Base-by-base conservation (phyloP, 1,284 basidiomycete genomes). In the Fomitopsis betulina region DNA sequence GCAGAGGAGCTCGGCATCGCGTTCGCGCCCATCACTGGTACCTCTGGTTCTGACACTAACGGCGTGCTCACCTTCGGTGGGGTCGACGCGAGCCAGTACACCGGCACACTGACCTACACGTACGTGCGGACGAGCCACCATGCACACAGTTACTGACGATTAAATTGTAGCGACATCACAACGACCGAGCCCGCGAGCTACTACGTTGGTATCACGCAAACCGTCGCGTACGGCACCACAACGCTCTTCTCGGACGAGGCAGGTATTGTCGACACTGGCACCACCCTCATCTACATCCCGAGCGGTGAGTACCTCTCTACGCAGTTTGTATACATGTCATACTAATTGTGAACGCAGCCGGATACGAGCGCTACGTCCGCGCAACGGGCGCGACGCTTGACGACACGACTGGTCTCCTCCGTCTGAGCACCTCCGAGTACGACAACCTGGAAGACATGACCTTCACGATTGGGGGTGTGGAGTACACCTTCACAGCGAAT, bases 161-260 rank as follows among this genome's bases (percentile, higher is more conserved):
- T 35, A n/a, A 33, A 32, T 21, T 35, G 17, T 43, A 82, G 79
- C 10, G 76, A 79, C 3, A 73, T 85, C 56, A 85, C 83, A 10
- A 65, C 54, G 12, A 79, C 75, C 0, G 71, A 60, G 0, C 79
- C 79, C 1, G 76, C 80, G 2, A 73, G 70, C 30, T 35, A 62
- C 3, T 84, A 74, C 63, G 83, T 82, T 79, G 82, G 83, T 21
- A 79, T 85, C 47, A 51, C 33, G n/a, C 49, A 51, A 68, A 72
- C 74, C 30, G 70, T 84, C 55, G 65, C 68, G 0, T 85, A 83
- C 59, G 66, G 66, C 19, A 47, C 61, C 4, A 77, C 68, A 17
- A 47, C 57, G 10, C 65, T 68, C 35, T 58, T 67, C 21, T 38
- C 62, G 17, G 66, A 60, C 42, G 62, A 64, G 3, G 66, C 66